These are phyloP conservation scores for Beauveria bassiana DNA, from an alignment of 2,329 filamentous ascomycete genomes.

Conservation along the genomic window DNA sequence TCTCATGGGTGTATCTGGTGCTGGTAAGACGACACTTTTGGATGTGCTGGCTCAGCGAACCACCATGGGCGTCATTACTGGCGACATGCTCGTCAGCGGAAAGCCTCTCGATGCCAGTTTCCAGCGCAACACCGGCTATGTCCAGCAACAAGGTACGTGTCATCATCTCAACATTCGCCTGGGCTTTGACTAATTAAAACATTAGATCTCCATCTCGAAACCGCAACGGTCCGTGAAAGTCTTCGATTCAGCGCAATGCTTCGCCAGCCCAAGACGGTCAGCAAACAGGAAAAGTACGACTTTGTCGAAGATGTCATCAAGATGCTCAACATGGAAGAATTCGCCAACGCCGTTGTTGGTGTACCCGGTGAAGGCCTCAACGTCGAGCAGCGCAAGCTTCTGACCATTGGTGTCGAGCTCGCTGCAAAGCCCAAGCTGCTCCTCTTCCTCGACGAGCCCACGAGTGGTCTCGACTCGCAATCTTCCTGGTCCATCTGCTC, in stretches of 20 bases:
- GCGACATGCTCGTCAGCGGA: conserved; percentile 60
- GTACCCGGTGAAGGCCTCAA: conserved; percentile 53
- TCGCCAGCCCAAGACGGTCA: conserved; percentile 46
- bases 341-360: conserved; percentile 58
- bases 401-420: conserved; percentile 55
- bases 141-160: conserved; percentile 51
- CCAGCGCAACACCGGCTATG: conserved; percentile 59
- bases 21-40: conserved; percentile 36
- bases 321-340: conserved; percentile 60
- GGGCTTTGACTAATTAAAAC: background rate
- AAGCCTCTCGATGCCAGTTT: conserved; percentile 48
- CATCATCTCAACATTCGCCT: background rate
- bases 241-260: conserved; percentile 50
- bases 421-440: conserved; percentile 50
- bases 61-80: conserved; percentile 54
- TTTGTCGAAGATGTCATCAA: conserved; percentile 59
- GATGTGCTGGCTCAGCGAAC: conserved; percentile 41
- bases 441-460: conserved; percentile 56
- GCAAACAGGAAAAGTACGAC: conserved; percentile 48
- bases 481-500: conserved; percentile 56
- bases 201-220: conserved; percentile 47
- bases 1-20: conserved; percentile 55
- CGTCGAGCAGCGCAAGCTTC: conserved; percentile 53
- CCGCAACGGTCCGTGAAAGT: conserved; percentile 47
- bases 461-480: conserved; percentile 55